phyloP scores from a whole-genome alignment of 768 basidiomycete species.

The Suillus placidus region DNA sequence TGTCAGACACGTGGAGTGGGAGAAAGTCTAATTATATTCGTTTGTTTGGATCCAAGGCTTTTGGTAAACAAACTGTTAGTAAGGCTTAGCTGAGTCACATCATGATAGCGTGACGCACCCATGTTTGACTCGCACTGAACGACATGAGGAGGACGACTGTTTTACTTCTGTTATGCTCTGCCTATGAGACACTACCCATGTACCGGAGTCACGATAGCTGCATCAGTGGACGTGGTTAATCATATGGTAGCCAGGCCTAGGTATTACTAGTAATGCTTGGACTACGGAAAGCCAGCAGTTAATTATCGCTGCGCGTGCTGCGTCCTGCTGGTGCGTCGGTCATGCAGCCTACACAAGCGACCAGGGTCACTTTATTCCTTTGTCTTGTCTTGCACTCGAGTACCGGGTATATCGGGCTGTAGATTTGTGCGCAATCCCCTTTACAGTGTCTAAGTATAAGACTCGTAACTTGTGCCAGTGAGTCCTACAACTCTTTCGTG shows the following conservation, averaged over 20 bases:
- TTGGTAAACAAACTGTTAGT: background rate
- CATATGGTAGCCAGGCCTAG: background rate
- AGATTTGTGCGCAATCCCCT: background rate
- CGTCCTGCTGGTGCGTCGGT: background rate
- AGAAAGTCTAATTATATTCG: background rate
- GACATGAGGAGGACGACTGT: background rate
- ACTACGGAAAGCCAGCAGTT: background rate
- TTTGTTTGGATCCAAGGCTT: constrained; percentile 5
- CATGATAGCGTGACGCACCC: too few relatives aligned
- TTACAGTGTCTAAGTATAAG: background rate
- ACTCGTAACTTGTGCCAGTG: background rate
- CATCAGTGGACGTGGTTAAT: background rate
- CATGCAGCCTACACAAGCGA: background rate
- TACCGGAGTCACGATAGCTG: background rate
- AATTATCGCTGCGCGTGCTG: background rate
- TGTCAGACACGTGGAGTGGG: background rate
- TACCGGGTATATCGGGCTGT: background rate
- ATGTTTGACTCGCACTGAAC: background rate
- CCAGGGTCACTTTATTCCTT: background rate
- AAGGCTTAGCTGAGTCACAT: background rate
- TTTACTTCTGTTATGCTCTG: background rate
- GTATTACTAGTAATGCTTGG: too few relatives aligned
- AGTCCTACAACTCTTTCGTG: background rate
- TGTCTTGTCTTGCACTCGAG: background rate
- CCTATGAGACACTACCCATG: background rate